phyloP scores from a whole-genome alignment of 2,329 filamentous ascomycete species.

The Alternaria hordeiaustralica region DNA sequence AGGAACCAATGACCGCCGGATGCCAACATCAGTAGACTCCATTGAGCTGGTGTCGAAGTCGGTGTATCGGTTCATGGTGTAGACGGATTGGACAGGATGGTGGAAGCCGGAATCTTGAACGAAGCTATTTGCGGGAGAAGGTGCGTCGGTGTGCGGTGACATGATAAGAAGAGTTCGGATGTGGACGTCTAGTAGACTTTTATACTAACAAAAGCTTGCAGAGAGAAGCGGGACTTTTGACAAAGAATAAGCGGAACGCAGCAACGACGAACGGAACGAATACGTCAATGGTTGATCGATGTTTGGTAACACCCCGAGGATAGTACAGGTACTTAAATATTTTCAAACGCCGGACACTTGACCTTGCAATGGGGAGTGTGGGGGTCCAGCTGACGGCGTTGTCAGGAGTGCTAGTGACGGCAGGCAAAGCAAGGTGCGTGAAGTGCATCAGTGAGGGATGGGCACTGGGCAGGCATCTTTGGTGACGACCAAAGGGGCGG shows the following conservation, averaged over 20 bases:
- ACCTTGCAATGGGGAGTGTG: conserved; percentile 37
- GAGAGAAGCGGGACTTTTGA: conserved; percentile 37
- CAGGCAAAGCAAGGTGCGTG: conserved; percentile 39
- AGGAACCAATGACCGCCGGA: conserved; percentile 46
- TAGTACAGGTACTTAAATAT: conserved; percentile 48
- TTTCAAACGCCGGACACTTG: conserved; percentile 31
- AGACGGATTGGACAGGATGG: conserved; percentile 44
- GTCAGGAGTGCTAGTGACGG: conserved; percentile 38
- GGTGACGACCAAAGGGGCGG: conserved; percentile 44
- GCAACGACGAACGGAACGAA: conserved; percentile 39
- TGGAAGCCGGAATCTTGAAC: conserved; percentile 36
- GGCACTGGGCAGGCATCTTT: conserved; percentile 32
- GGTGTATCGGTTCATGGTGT: conserved; percentile 44
- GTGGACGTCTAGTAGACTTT: conserved; percentile 23
- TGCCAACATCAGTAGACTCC: conserved; percentile 42
- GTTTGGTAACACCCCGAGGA: conserved; percentile 35
- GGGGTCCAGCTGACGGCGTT: conserved; percentile 49
- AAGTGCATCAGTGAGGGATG: conserved; percentile 31
- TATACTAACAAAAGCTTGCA: conserved; percentile 36
- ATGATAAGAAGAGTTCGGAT: conserved; percentile 30
- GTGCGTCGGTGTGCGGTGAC: conserved; percentile 51
- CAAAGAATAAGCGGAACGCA: conserved; percentile 40
- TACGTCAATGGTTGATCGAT: conserved; percentile 44
- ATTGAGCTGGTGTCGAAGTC: conserved; percentile 49
- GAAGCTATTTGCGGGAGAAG: conserved; percentile 45